A percentile compares a stretch with the other conserved stretches of the same genome.
Conservation (phyloP, 495 filamentous ascomycete species). For the Aspergillus cristatus region DNA sequence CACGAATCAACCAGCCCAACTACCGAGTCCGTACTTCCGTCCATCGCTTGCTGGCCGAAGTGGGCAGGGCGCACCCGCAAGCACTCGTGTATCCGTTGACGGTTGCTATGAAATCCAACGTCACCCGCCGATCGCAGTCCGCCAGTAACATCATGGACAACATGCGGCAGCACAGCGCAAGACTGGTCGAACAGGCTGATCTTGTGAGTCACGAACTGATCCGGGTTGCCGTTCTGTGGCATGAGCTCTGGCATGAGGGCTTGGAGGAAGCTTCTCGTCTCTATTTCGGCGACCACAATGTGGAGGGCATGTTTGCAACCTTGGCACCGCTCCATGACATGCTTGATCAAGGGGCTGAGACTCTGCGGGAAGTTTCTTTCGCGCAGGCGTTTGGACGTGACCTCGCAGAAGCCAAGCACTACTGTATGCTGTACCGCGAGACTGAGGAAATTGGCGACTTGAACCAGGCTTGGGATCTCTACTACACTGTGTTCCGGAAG, state of each 20-base stretch:
- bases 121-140: slow-evolving; percentile 67
- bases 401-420: slow-evolving; percentile 86
- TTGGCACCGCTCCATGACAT: slow-evolving; percentile 85
- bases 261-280: slow-evolving; percentile 91
- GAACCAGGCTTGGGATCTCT: slow-evolving; percentile 97
- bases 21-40: slow-evolving; percentile 75
- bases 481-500: slow-evolving; percentile 93
- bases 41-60: slow-evolving; percentile 81
- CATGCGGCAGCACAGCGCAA: slow-evolving; percentile 92
- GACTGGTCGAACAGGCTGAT: slow-evolving; percentile 89
- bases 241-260: slow-evolving; percentile 98
- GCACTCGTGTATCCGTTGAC: slow-evolving; percentile 99
- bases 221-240: slow-evolving; percentile 92
- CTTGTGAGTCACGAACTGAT: slow-evolving; percentile 91
- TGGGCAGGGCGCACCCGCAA: slow-evolving; percentile 89
- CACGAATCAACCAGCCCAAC: slow-evolving; percentile 93
- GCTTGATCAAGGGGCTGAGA: slow-evolving; percentile 84
- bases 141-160: slow-evolving; percentile 92
- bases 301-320: slow-evolving; percentile 91
- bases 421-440: slow-evolving; percentile 81
- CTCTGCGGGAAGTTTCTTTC: slow-evolving; percentile 90
- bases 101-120: slow-evolving; percentile 92
- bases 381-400: slow-evolving; percentile 96
- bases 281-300: slow-evolving; percentile 90
- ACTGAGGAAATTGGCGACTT: slow-evolving; percentile 86